A percentile compares a stretch with the other conserved stretches of the same genome.
Conservation (phyloP, 768 basidiomycete species). For the Lactifluus volemus region DNA sequence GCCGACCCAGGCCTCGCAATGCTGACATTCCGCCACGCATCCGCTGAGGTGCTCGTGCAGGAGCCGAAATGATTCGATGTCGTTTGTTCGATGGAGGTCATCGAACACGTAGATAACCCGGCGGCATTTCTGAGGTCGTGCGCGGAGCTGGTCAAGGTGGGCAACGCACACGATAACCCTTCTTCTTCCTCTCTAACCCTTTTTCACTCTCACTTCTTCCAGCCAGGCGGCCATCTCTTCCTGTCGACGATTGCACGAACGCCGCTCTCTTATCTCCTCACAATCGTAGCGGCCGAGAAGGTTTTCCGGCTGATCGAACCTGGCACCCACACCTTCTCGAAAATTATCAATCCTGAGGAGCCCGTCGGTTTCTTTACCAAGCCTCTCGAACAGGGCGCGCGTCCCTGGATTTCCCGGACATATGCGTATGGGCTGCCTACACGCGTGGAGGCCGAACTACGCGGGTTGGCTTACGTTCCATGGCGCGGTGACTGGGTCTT, state of each 20-base stretch:
- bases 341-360: slow-evolving; percentile 84
- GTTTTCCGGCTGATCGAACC: slow-evolving; percentile 68
- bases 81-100: slow-evolving; percentile 95
- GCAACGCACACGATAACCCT: slow-evolving; percentile 13
- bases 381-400: slow-evolving; percentile 30
- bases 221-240: slow-evolving; percentile 96
- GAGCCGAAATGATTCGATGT: slow-evolving; percentile 71
- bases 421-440: slow-evolving; percentile 41
- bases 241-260: slow-evolving; percentile 91
- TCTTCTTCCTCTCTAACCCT: no score
- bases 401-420: slow-evolving; percentile 53
- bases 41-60: slow-evolving; percentile 65
- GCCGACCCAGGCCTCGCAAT: slow-evolving; percentile 55
- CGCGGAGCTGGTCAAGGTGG: slow-evolving; percentile 79
- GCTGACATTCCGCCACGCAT: slow-evolving; percentile 60
- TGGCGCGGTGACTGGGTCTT: slow-evolving; percentile 61
- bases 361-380: slow-evolving; percentile 73
- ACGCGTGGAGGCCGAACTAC: slow-evolving; percentile 66
- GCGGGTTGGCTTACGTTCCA: slow-evolving; percentile 71
- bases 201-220: neutral
- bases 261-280: slow-evolving; percentile 59
- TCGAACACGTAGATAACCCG: slow-evolving; percentile 96
- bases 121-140: slow-evolving; percentile 73
- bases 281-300: slow-evolving; percentile 75
- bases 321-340: slow-evolving; percentile 88